A percentile compares a stretch with the other conserved stretches of the same genome.
phyloP scores from a whole-genome alignment of 2,329 filamentous ascomycete genomes.

The Arthroderma uncinatum region DNA sequence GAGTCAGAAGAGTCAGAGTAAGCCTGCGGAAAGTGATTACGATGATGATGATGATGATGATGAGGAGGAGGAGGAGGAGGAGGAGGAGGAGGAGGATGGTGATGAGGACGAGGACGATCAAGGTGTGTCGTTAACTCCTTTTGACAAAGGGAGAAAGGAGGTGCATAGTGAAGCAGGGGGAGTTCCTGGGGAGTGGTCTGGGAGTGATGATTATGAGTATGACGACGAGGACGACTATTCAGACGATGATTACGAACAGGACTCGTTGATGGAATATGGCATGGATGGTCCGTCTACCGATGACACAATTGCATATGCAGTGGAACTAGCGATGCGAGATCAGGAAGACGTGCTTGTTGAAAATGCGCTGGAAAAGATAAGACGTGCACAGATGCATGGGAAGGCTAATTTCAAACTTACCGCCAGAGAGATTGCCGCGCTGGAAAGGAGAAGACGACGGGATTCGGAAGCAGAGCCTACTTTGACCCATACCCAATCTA shows the following conservation, averaged over 20 bases:
- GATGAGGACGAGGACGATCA: conserved; percentile 41
- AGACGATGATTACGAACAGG: conserved; percentile 37
- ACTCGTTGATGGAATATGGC: conserved; percentile 43
- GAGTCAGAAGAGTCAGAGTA: conserved; percentile 45
- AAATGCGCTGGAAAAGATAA: conserved; percentile 67
- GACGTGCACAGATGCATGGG: conserved; percentile 63
- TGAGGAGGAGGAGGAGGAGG: conserved; percentile 42
- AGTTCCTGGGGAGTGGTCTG: neutral
- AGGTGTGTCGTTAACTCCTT: conserved; percentile 12
- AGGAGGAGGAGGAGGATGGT: conserved; percentile 42
- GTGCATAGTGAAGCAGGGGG: neutral
- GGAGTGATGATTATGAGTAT: neutral
- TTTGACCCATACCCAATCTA: neutral
- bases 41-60: conserved; percentile 38
- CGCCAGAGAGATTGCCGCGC: conserved; percentile 66
- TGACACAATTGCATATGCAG: conserved; percentile 34
- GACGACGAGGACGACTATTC: neutral
- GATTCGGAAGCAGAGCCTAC: conserved; percentile 17
- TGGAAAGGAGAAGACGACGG: conserved; percentile 57
- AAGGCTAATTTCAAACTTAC: conserved; percentile 69
- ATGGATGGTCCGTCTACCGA: conserved; percentile 29
- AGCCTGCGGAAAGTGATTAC: conserved; percentile 56
- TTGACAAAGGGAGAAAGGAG: neutral
- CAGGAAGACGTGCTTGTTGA: conserved; percentile 67
- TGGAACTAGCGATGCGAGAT: conserved; percentile 48